phyloP scores from a whole-genome alignment of 1,284 basidiomycete genomes.

The Trametes pubescens region DNA sequence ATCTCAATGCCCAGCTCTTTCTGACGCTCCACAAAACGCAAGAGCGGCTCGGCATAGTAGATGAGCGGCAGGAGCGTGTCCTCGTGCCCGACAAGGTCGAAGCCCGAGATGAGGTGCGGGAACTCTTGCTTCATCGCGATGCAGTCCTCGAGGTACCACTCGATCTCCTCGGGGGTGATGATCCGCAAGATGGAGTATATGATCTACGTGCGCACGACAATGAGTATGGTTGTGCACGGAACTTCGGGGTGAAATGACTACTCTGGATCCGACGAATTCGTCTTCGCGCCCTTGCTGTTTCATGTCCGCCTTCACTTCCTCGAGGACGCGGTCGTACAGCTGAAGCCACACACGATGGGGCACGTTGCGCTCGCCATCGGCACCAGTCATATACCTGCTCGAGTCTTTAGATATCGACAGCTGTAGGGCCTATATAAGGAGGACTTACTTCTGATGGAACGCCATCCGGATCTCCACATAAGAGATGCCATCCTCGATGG shows the following conservation, averaged over 20 bases:
- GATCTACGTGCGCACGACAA: slow-evolving; percentile 50
- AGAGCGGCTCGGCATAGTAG: slow-evolving; percentile 69
- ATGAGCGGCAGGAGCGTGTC: slow-evolving; percentile 68
- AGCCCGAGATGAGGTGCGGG: slow-evolving; percentile 78
- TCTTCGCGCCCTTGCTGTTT: slow-evolving; percentile 57
- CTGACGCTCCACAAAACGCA: slow-evolving; percentile 66
- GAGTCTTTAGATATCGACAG: background rate
- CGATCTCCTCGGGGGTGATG: slow-evolving; percentile 63
- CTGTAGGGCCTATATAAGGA: background rate
- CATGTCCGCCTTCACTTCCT: slow-evolving; percentile 63
- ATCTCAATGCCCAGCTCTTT: slow-evolving; percentile 68
- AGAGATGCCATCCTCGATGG: slow-evolving; percentile 75
- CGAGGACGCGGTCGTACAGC: slow-evolving; percentile 61
- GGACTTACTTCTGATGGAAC: slow-evolving; percentile 63
- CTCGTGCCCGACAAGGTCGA: slow-evolving; percentile 84
- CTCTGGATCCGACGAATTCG: slow-evolving; percentile 72
- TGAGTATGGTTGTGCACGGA: background rate
- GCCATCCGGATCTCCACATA: slow-evolving; percentile 78
- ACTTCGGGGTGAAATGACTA: slow-evolving; percentile 35
- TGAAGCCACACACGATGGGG: slow-evolving; percentile 68
- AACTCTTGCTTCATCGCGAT: slow-evolving; percentile 77
- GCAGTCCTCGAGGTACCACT: slow-evolving; percentile 77
- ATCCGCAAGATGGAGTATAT: slow-evolving; percentile 76
- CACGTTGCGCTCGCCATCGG: slow-evolving; percentile 62
- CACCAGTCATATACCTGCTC: slow-evolving; percentile 55